These are phyloP conservation scores for Beauveria sp. DNA, from an alignment of 2,329 filamentous ascomycete genomes.

Conservation along the genomic window DNA sequence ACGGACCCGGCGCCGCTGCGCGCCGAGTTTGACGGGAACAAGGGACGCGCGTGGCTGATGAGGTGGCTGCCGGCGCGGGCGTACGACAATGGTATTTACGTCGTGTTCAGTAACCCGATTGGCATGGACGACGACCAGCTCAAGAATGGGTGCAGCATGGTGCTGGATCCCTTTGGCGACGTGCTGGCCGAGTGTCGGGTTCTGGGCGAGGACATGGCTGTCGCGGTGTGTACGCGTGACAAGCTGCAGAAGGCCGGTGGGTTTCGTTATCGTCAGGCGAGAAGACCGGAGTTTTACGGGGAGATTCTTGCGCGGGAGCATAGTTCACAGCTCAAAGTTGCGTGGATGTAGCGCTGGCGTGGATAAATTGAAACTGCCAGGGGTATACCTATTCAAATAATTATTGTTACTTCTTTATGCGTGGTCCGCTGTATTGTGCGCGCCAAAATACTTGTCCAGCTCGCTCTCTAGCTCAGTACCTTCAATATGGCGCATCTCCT, in stretches of 20 bases:
- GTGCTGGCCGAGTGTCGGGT: slow-evolving; percentile 14
- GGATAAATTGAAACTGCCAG: background rate
- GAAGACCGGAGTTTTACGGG: slow-evolving; percentile 14
- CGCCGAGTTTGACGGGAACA: slow-evolving; percentile 16
- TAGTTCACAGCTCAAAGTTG: slow-evolving; percentile 12
- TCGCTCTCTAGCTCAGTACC: slow-evolving; percentile 20
- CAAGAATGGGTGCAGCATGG: slow-evolving; percentile 17
- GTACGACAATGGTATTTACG: slow-evolving; percentile 16
- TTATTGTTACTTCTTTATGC: background rate
- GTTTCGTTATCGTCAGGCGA: slow-evolving; percentile 14
- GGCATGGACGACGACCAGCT: slow-evolving; percentile 16
- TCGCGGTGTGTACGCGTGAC: slow-evolving; percentile 15
- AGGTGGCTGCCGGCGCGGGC: slow-evolving; percentile 16
- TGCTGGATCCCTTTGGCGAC: slow-evolving; percentile 15
- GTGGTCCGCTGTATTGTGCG: background rate
- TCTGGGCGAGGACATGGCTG: slow-evolving; percentile 14
- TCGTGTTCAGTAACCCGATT: slow-evolving; percentile 16
- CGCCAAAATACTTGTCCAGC: slow-evolving; percentile 23
- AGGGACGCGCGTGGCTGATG: slow-evolving; percentile 16
- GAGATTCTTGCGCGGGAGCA: slow-evolving; percentile 10
- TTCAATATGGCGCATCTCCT: slow-evolving; percentile 20
- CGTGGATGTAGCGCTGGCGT: slow-evolving; percentile 11
- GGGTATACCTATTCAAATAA: background rate
- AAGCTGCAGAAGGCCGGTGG: slow-evolving; percentile 14
- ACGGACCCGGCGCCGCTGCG: slow-evolving; percentile 14